A percentile compares a stretch with the other conserved stretches of the same genome.
Conservation (phyloP, 164 flowering plant genomes). For the Dillenia suffruticosa region DNA sequence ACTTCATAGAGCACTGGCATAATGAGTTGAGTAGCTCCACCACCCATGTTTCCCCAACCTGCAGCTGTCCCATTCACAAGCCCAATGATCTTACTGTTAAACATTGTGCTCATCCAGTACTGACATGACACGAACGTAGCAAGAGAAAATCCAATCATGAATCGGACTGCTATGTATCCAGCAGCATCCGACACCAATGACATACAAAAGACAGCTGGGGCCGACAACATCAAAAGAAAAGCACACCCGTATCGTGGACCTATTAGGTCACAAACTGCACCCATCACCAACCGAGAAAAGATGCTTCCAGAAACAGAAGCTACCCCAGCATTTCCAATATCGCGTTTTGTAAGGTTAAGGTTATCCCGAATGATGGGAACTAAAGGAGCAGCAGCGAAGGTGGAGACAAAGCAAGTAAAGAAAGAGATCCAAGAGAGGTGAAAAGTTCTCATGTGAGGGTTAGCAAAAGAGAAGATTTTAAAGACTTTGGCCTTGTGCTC, state of each 20-base stretch:
- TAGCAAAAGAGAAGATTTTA: slow-evolving; percentile 49
- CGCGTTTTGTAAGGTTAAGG: slow-evolving; percentile 52
- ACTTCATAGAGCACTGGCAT: slow-evolving; percentile 62
- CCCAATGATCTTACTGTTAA: slow-evolving; percentile 61
- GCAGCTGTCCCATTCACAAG: slow-evolving; percentile 68
- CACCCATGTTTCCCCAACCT: slow-evolving; percentile 93
- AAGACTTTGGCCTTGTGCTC: slow-evolving; percentile 71
- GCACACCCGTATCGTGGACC: slow-evolving; percentile 75
- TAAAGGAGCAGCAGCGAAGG: slow-evolving; percentile 81
- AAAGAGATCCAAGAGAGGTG: slow-evolving; percentile 81
- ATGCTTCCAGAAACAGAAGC: slow-evolving; percentile 81
- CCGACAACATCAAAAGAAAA: slow-evolving; percentile 52
- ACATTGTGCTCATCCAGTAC: slow-evolving; percentile 85
- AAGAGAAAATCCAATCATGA: slow-evolving; percentile 75
- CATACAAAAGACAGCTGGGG: slow-evolving; percentile 66
- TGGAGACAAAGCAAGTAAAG: slow-evolving; percentile 77
- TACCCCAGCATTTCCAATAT: slow-evolving; percentile 74
- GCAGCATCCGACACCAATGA: slow-evolving; percentile 42
- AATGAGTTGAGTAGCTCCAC: slow-evolving; percentile 74
- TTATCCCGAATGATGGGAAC: slow-evolving; percentile 88
- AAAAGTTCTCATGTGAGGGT: slow-evolving; percentile 84
- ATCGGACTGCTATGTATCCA: slow-evolving; percentile 39
- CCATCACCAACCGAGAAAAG: slow-evolving; percentile 75
- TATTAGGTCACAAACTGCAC: slow-evolving; percentile 67
- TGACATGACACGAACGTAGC: slow-evolving; percentile 85